A percentile compares a stretch with the other conserved stretches of the same genome.
Evolutionary conservation across 2,329 filamentous ascomycete genomes (phyloP).

Genomic region (Hyphodiscus sp.): DNA sequence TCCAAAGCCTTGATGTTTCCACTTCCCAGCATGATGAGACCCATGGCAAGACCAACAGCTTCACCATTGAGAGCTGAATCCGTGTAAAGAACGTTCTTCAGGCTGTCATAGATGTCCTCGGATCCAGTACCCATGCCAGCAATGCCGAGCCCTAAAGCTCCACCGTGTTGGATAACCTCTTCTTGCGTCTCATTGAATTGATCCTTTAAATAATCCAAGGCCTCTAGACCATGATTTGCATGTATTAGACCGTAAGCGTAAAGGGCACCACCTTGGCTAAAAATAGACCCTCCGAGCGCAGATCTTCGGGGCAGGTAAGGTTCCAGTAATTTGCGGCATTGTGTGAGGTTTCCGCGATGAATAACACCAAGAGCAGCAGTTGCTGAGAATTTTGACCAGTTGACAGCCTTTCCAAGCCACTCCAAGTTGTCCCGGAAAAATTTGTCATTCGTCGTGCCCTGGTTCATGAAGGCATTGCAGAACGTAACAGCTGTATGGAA

Average conservation of each 20-base stretch:
- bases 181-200: slow-evolving; percentile 72
- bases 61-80: slow-evolving; percentile 97
- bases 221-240: slow-evolving; percentile 91
- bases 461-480: slow-evolving; percentile 98
- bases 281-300: slow-evolving; percentile 77
- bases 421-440: slow-evolving; percentile 98
- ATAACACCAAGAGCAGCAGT: slow-evolving; percentile 95
- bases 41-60: slow-evolving; percentile 92
- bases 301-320: slow-evolving; percentile 83
- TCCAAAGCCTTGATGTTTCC: slow-evolving; percentile 89
- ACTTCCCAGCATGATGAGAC: slow-evolving; percentile 97
- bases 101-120: slow-evolving; percentile 82
- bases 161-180: slow-evolving; percentile 95
- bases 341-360: slow-evolving; percentile 87
- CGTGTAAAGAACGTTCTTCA: slow-evolving; percentile 81
- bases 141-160: slow-evolving; percentile 88
- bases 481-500: slow-evolving; percentile 98
- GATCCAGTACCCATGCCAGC: slow-evolving; percentile 96
- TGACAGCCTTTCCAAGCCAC: slow-evolving; percentile 96
- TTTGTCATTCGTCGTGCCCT: slow-evolving; percentile 94
- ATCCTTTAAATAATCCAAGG: slow-evolving; percentile 69
- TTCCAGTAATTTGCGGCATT: slow-evolving; percentile 87
- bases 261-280: slow-evolving; percentile 91
- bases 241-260: slow-evolving; percentile 96
- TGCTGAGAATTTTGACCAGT: slow-evolving; percentile 99